Evolutionary conservation across 768 basidiomycete genomes (phyloP).

Genomic region (Fibroporia radiculosa): DNA sequence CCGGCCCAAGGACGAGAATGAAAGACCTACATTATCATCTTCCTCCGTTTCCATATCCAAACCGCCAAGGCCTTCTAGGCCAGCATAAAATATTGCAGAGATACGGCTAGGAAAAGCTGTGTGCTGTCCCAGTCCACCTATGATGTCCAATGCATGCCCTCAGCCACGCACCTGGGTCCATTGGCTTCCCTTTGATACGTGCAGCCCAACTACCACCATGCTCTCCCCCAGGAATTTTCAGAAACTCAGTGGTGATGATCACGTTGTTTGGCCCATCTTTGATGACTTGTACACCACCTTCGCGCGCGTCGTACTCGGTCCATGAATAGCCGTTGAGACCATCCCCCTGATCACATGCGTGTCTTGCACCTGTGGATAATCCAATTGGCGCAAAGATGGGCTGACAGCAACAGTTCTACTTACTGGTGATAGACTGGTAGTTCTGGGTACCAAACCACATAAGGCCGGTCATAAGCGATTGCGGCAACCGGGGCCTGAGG

Average conservation of each 20-base stretch:
- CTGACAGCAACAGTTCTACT: too few relatives aligned
- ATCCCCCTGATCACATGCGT: slow-evolving; percentile 86
- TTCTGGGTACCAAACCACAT: slow-evolving; percentile 92
- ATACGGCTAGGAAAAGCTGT: slow-evolving; percentile 45
- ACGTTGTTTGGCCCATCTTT: slow-evolving; percentile 80
- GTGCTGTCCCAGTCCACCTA: slow-evolving; percentile 18
- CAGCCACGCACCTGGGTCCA: slow-evolving; percentile 47
- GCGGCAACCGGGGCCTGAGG: slow-evolving; percentile 73
- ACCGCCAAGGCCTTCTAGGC: slow-evolving; percentile 80
- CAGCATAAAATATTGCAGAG: slow-evolving; percentile 81
- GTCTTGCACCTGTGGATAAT: slow-evolving; percentile 53
- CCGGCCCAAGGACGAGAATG: slow-evolving; percentile 5
- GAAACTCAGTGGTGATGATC: slow-evolving; percentile 72
- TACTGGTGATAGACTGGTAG: slow-evolving; percentile 62
- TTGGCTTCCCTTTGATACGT: slow-evolving; percentile 72
- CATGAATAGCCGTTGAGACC: slow-evolving; percentile 77
- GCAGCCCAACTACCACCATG: slow-evolving; percentile 88
- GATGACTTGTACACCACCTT: slow-evolving; percentile 81
- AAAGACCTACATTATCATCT: slow-evolving; percentile 56
- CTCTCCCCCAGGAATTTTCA: slow-evolving; percentile 78
- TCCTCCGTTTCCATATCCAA: slow-evolving; percentile 75
- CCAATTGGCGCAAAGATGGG: slow-evolving; percentile 1
- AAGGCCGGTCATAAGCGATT: slow-evolving; percentile 88
- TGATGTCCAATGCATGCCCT: neutral
- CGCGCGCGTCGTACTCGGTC: slow-evolving; percentile 79